A percentile compares a stretch with the other conserved stretches of the same genome.
Evolutionary conservation across 2,329 filamentous ascomycete species (phyloP).

Genomic region (Penicillium sp.): DNA sequence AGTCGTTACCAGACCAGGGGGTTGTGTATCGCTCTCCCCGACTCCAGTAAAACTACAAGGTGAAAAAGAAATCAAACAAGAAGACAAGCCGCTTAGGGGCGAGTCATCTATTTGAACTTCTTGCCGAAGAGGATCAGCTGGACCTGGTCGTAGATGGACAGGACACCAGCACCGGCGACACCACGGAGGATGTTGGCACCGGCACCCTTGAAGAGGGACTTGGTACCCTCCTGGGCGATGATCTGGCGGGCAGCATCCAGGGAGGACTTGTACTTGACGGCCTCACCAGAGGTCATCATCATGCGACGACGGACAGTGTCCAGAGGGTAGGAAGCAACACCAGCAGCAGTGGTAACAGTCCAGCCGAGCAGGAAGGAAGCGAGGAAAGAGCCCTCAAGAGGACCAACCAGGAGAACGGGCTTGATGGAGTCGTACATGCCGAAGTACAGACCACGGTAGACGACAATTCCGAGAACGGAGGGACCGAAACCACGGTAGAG

Average conservation of each 20-base stretch:
- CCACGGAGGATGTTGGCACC: conserved; percentile 99
- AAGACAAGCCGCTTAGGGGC: conserved; percentile 3
- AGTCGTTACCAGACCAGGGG: conserved; percentile 29
- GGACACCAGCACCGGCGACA: conserved; percentile 99
- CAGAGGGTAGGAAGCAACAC: conserved; percentile 99
- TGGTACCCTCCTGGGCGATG: conserved; percentile 92
- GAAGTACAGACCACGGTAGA: conserved; percentile 99
- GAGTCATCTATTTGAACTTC: conserved; percentile 76
- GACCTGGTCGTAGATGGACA: conserved; percentile 99
- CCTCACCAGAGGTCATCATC: conserved; percentile 97
- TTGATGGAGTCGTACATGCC: conserved; percentile 99
- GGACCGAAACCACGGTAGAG: conserved; percentile 99
- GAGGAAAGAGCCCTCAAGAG: conserved; percentile 97
- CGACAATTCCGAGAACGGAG: conserved; percentile 97
- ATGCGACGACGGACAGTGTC: conserved; percentile 99
- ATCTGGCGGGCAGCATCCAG: conserved; percentile 96
- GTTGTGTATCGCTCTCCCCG: conserved; percentile 24
- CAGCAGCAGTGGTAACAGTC: conserved; percentile 99
- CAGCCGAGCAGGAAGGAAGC: conserved; percentile 98
- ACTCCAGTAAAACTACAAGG: conserved; percentile 24
- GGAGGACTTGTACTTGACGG: conserved; percentile 99
- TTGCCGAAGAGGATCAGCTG: conserved; percentile 99
- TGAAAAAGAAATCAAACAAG: conserved; percentile 13
- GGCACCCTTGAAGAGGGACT: conserved; percentile 99
- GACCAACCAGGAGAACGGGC: conserved; percentile 90